phyloP scores from a whole-genome alignment of 495 filamentous ascomycete species.

The Chaetomidium leptoderma region DNA sequence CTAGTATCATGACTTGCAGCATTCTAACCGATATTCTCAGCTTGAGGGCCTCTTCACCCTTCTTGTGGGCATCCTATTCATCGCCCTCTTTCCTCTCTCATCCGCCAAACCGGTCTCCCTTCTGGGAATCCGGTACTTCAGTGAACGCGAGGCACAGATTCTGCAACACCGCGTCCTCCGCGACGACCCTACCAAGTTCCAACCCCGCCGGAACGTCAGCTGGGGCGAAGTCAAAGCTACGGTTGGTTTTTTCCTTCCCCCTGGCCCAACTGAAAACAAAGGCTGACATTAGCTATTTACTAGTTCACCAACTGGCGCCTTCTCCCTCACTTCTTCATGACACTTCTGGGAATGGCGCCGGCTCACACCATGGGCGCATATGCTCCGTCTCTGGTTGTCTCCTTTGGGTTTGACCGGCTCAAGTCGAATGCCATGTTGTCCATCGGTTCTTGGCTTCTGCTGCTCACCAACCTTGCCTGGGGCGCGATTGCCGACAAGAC shows the following conservation, averaged over 20 bases:
- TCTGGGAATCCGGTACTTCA: slow-evolving; percentile 39
- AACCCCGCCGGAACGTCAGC: slow-evolving; percentile 18
- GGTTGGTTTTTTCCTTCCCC: slow-evolving; percentile 6
- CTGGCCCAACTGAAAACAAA: neutral
- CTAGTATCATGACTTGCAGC: neutral
- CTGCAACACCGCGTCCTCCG: slow-evolving; percentile 34
- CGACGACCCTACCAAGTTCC: slow-evolving; percentile 35
- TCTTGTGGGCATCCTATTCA: slow-evolving; percentile 47
- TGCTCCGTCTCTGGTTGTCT: slow-evolving; percentile 38
- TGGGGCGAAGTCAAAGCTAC: slow-evolving; percentile 24
- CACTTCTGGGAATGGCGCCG: slow-evolving; percentile 31
- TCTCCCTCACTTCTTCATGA: slow-evolving; percentile 42
- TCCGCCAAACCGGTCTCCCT: slow-evolving; percentile 43
- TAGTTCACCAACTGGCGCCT: slow-evolving; percentile 37
- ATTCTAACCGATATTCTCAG: no score
- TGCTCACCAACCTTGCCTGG: slow-evolving; percentile 42
- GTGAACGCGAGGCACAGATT: slow-evolving; percentile 36
- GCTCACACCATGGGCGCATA: slow-evolving; percentile 39
- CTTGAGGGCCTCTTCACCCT: slow-evolving; percentile 53
- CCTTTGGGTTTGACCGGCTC: slow-evolving; percentile 47
- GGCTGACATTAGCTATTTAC: neutral
- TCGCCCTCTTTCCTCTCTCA: slow-evolving; percentile 44
- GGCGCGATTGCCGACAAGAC: slow-evolving; percentile 38
- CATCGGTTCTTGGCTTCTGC: slow-evolving; percentile 37
- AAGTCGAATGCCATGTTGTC: slow-evolving; percentile 50